Percentiles rank a stretch among this genome's conserved stretches.
Conservation (phyloP, 108 stramenopile species). For the Nitzschia putrida region DNA sequence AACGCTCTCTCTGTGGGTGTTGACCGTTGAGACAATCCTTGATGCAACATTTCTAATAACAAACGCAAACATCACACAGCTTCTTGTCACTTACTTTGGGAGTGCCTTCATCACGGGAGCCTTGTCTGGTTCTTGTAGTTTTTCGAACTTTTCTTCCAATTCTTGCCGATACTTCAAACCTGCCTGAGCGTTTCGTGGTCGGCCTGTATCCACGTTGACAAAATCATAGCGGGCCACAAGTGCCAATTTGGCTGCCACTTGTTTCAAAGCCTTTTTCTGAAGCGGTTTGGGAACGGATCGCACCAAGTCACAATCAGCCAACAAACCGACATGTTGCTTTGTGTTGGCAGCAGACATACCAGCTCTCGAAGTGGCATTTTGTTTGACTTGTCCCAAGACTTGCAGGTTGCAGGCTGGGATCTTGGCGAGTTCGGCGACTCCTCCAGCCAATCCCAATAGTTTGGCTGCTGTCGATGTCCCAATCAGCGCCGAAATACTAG, state of each 20-base stretch:
- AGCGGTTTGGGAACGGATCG: conserved; percentile 60
- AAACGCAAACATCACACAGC: too few relatives aligned
- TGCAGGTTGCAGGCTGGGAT: conserved; percentile 87
- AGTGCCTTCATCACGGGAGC: conserved; percentile 90
- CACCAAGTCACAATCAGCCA: conserved; percentile 86
- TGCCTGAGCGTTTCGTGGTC: conserved; percentile 42
- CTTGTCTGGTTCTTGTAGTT: conserved; percentile 92
- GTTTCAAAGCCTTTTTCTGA: conserved; percentile 83
- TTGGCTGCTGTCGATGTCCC: conserved; percentile 84
- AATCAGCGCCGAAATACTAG: conserved; percentile 74
- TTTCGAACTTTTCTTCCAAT: conserved; percentile 78
- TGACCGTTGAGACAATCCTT: conserved; percentile 19
- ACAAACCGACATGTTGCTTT: conserved; percentile 76
- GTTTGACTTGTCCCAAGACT: conserved; percentile 63
- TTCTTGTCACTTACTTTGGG: conserved; percentile 82
- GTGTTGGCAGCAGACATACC: conserved; percentile 34
- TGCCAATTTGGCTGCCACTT: conserved; percentile 84
- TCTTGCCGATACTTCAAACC: conserved; percentile 66
- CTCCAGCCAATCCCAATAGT: conserved; percentile 91
- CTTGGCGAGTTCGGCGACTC: conserved; percentile 79
- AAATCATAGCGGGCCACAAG: conserved; percentile 77
- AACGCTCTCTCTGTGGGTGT: conserved; percentile 10
- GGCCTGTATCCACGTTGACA: conserved; percentile 73
- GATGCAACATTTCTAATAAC: neutral
- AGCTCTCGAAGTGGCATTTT: conserved; percentile 49